Conservation (phyloP, 2,329 filamentous ascomycete species). For the Metarhizium rileyi region DNA sequence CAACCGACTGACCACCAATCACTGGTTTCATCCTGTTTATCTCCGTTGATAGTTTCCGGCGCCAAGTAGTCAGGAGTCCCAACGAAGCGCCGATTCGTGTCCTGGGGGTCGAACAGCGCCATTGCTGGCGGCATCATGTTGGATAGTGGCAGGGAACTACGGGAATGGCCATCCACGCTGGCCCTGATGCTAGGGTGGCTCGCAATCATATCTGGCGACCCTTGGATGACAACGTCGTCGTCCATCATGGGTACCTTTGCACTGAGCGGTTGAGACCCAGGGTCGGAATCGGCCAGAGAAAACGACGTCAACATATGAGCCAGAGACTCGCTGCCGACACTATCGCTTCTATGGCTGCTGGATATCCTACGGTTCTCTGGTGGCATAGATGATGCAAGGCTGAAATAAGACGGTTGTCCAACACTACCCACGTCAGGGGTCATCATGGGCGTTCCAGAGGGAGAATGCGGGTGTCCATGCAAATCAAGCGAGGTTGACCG, state of each 20-base stretch:
- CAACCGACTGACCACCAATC: conserved; percentile 99
- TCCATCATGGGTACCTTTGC: conserved; percentile 52
- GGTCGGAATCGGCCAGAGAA: conserved; percentile 55
- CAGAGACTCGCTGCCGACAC: conserved; percentile 78
- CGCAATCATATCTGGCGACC: conserved; percentile 66
- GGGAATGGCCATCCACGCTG: conserved; percentile 24
- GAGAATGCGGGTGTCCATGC: conserved; percentile 62
- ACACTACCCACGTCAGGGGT: conserved; percentile 58
- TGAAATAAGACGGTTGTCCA: conserved; percentile 92
- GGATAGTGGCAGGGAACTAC: conserved; percentile 34
- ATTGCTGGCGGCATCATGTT: conserved; percentile 82
- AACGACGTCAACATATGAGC: conserved; percentile 75
- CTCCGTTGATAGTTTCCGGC: conserved; percentile 90
- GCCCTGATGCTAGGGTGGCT: conserved; percentile 17
- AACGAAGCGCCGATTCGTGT: conserved; percentile 86
- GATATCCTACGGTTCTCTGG: conserved; percentile 62
- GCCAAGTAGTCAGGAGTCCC: conserved; percentile 96
- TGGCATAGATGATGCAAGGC: conserved; percentile 42
- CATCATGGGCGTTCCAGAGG: conserved; percentile 75
- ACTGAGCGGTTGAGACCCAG: conserved; percentile 32
- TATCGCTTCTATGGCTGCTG: conserved; percentile 74
- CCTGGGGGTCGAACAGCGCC: conserved; percentile 91
- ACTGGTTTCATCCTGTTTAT: conserved; percentile 93
- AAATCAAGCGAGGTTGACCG: conserved; percentile 90
- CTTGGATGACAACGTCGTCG: conserved; percentile 63